Conservation (phyloP, 768 basidiomycete species). For the Filobasidium wieringae region DNA sequence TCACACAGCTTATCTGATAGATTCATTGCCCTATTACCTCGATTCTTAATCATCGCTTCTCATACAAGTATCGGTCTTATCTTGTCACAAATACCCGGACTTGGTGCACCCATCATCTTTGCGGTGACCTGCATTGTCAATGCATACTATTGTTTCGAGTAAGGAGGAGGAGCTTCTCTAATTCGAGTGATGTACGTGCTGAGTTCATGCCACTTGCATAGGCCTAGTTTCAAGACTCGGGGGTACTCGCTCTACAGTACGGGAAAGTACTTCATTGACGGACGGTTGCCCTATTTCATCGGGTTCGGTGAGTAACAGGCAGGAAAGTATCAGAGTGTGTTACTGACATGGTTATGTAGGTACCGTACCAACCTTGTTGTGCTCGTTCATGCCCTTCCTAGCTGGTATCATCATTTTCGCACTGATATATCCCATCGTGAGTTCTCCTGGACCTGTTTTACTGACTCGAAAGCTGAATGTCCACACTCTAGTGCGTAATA, state of each 20-base stretch:
- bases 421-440: conserved; percentile 32
- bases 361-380: conserved; percentile 21
- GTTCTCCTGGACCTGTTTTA: background rate
- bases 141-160: conserved; percentile 35
- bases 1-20: conserved; percentile 8
- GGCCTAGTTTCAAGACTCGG: conserved; percentile 20
- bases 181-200: background rate
- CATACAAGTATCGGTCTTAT: conserved; percentile 29
- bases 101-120: conserved; percentile 22
- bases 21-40: conserved; percentile 15
- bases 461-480: background rate
- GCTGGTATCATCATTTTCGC: conserved; percentile 34
- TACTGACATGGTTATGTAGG: background rate
- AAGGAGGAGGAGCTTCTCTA: background rate
- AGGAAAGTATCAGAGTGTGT: background rate
- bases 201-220: conserved; percentile 1
- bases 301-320: conserved; percentile 27
- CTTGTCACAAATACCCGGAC: conserved; percentile 21
- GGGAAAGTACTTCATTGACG: background rate
- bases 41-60: conserved; percentile 30
- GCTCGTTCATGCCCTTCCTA: conserved; percentile 28
- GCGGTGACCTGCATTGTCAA: conserved; percentile 32
- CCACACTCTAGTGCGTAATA: conserved; percentile 15
- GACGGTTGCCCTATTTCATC: conserved; percentile 28
- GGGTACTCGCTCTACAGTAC: conserved; percentile 4